Evolutionary conservation across 2,329 filamentous ascomycete genomes (phyloP), one percentile per base, ranked within the genome.

Genomic region (Rutstroemia sp.): DNA sequence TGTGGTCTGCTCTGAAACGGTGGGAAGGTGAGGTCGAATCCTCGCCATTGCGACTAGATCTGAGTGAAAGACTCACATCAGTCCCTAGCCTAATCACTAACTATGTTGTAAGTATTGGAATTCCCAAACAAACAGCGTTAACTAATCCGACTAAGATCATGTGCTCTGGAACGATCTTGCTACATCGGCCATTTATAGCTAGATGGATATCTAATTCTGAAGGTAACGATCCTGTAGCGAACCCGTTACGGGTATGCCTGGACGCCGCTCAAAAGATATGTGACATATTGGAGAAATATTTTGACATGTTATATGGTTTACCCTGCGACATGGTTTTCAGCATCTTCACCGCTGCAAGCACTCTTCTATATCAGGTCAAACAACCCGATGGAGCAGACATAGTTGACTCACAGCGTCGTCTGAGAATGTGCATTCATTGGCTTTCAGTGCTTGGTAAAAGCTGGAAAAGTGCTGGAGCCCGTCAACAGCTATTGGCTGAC

Each of bases 301-400:
- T 65, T 9, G 64, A 66, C 48, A 59, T 61, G 10, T 49, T 67
- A 5, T 42, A 61, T 9, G 63, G 63, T n/a, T 51, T 67, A 21
- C 67, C 67, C 45, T 68, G 66, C 53, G 67, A 68, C 47, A 65
- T 66, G 59, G 61, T 68, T 2, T 68, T 67, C 45, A 64, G 62
- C 42, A 64, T 68, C 2, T 68, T 68, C 44, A 64, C 61, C 38
- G 63, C 67, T 5, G 67, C 65, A 44, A 67, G 64, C 41, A 66
- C 61, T 17, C 37, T 68, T 3, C 41, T 68, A 6, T 62, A 67
- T 49, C 60, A 67, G 17, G 59, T 58, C 3, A 65, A 65, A 25
- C 51, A 61, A 42, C 30, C 51, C 0, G 55, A 59, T 9, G 57
- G 48, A 5, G 54, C 54, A 16, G 58, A 53, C 6, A 49, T 51